Base-by-base conservation (phyloP, 768 basidiomycete genomes). In the Tricholoma sp. region DNA sequence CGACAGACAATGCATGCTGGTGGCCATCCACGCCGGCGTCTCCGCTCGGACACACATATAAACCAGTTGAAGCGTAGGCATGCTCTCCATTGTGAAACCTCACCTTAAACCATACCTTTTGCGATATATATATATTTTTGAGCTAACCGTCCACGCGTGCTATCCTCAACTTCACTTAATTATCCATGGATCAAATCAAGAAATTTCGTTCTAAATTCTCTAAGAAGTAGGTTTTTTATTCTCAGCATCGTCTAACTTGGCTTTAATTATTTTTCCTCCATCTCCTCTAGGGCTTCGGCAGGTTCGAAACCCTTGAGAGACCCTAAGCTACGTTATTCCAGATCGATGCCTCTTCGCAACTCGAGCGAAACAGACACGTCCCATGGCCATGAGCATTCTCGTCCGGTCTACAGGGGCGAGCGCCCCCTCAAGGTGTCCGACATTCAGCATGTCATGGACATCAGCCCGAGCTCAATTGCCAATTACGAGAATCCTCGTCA, bases 301-400 rank as follows among this genome's bases (percentile, higher is more conserved):
- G 50, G 34, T 9, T 11, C 41, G 32, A 55, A 57, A 52, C 47
- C 57, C 16, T 52, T 45, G 27, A 53, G 41, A 29, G 56, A 63
- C 39, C 58, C 58, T 19, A 59, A 56, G 45, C 32, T 63, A 41
- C 53, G 59, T 18, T 24, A 63, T 43, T 68, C 67, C 4, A 53
- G 57, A 39, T 68, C 67, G 5, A 59, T 68, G 65, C 65, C 67
- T n/a, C 19, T 68, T 9, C 62, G 63, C 14, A 59, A 35, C 53
- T 63, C 65, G 12, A 52, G 50, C 54, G 62, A 66, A 6, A 62
- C 63, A 1, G 62, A 64, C 1, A 55, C 62, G 0, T 64, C 63
- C n/a, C n/a, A n/a, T n/a, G n/a, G n/a, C 9, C 57, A 51, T 27
- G 21, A 41, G n/a, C 55, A 35, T 37, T 29, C 27, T 5, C 59